Evolutionary conservation across 2,329 filamentous ascomycete species (phyloP).

Genomic region (Trichoderma simmonsii): DNA sequence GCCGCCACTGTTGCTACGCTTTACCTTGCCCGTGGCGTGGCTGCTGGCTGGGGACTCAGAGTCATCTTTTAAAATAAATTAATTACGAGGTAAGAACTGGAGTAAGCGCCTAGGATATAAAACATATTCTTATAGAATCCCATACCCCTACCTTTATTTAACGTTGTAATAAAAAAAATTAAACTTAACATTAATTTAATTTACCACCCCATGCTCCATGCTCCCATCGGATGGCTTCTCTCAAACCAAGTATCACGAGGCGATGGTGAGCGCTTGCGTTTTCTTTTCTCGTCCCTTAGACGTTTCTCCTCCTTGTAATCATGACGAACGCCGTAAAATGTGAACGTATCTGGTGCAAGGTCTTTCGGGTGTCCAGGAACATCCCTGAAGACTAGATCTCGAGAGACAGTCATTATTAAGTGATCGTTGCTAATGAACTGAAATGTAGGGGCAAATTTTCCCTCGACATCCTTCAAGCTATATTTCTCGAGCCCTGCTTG

Average conservation of each 20-base stretch:
- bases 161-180: no score
- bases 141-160: no score
- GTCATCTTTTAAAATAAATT: slow-evolving; percentile 9
- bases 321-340: not conserved
- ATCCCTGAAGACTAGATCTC: not conserved
- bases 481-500: not conserved
- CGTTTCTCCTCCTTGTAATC: not conserved
- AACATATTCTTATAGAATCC: no score
- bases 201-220: not conserved
- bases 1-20: slow-evolving; percentile 30
- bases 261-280: not conserved
- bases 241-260: not conserved
- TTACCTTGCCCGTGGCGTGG: slow-evolving; percentile 23
- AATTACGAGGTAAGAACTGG: not conserved
- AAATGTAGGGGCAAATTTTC: not conserved
- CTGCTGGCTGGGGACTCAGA: slow-evolving; percentile 23
- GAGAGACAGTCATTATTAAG: not conserved
- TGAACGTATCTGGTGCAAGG: not conserved
- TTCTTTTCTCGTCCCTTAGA: not conserved
- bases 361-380: not conserved
- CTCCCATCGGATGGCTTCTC: not conserved
- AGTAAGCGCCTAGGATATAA: not conserved
- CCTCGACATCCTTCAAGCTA: not conserved
- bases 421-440: not conserved
- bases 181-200: no score